These are phyloP conservation scores for Cinchona pubescens DNA, from an alignment of 257 asterid genomes.

Conservation along the genomic window DNA sequence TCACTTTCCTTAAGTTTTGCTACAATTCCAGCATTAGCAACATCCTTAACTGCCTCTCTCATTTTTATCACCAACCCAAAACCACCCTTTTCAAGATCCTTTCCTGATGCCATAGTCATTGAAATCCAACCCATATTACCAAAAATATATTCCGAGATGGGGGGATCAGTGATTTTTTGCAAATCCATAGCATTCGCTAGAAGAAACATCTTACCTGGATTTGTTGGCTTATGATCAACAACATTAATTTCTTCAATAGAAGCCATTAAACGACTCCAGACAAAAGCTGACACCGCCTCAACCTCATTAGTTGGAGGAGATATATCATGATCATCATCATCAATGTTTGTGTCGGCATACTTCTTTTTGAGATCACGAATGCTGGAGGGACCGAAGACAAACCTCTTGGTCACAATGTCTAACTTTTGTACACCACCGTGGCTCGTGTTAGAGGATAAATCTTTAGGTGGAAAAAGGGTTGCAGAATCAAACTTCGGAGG, in stretches of 20 bases:
- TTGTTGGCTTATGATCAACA: conserved; percentile 8
- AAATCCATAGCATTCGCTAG: neutral
- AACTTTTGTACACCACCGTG: conserved; percentile 21
- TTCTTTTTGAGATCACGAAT: conserved; percentile 30
- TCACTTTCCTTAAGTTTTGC: neutral
- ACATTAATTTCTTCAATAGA: neutral
- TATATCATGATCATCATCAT: neutral
- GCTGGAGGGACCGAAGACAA: conserved; percentile 32
- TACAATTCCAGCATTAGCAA: neutral
- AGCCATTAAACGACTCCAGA: conserved; percentile 37
- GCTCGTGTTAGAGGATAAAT: conserved; percentile 9
- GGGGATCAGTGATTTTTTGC: neutral
- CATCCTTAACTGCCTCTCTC: neutral
- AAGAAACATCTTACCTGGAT: neutral
- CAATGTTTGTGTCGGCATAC: conserved; percentile 9
- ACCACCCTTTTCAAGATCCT: neutral
- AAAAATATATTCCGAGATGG: neutral
- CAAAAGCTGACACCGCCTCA: conserved; percentile 41
- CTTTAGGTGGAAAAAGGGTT: conserved; percentile 38
- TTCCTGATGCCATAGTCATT: neutral
- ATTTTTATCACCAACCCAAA: neutral
- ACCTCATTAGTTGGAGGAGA: conserved; percentile 28
- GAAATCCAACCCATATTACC: neutral
- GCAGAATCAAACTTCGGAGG: conserved; percentile 34
- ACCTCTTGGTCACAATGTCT: conserved; percentile 36